Percentiles rank a stretch among this genome's conserved stretches.
These are phyloP conservation scores for Larix kaempferi DNA, from an alignment of 75 land plant species.

Conservation along the genomic window DNA sequence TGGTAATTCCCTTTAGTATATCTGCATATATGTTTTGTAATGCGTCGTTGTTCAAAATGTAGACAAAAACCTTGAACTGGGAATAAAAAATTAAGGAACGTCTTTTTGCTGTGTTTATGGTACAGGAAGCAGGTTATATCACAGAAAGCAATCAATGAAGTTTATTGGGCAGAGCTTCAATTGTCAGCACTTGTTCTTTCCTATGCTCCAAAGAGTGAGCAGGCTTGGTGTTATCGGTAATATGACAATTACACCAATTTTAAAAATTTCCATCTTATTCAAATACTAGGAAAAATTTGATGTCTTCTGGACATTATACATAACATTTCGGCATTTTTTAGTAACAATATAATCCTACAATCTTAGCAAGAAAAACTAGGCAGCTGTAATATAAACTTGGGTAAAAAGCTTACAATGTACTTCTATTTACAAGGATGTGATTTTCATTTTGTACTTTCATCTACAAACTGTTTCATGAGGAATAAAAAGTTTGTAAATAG, in stretches of 20 bases:
- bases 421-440: background rate
- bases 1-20: background rate
- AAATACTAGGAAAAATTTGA: slow-evolving; percentile 12
- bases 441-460: background rate
- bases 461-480: background rate
- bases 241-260: background rate
- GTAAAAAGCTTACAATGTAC: background rate
- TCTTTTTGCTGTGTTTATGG: background rate
- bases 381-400: background rate
- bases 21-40: background rate
- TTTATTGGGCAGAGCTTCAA: slow-evolving; percentile 46
- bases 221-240: slow-evolving; percentile 84
- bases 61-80: background rate
- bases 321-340: background rate
- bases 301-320: background rate
- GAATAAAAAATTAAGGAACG: background rate
- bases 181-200: slow-evolving; percentile 68
- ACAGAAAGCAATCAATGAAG: background rate
- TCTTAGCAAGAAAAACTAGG: background rate
- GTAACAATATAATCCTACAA: too few relatives aligned
- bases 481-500: too few relatives aligned
- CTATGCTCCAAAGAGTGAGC: slow-evolving; percentile 78
- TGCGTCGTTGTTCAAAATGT: background rate
- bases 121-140: slow-evolving; percentile 20
- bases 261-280: background rate